A percentile compares a stretch with the other conserved stretches of the same genome.
phyloP scores from a whole-genome alignment of 371 early-diverging fungal species.

The Rhizopus sp. region DNA sequence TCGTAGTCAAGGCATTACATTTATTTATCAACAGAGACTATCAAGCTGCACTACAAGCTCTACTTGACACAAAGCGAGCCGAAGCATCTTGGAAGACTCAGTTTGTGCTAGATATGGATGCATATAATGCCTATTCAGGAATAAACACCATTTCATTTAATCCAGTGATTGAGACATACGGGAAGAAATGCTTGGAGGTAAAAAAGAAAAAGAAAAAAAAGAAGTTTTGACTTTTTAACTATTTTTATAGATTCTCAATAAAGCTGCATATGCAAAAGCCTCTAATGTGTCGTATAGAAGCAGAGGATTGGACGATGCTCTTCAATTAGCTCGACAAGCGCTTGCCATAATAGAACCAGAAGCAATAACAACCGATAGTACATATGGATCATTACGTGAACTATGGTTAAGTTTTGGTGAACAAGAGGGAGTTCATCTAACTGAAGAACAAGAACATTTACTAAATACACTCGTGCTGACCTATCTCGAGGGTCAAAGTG shows the following conservation, averaged over 20 bases:
- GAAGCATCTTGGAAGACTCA: conserved; percentile 40
- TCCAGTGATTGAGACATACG: conserved; percentile 18
- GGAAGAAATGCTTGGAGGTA: conserved; percentile 39
- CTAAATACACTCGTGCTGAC: conserved; percentile 42
- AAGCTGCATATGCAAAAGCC: conserved; percentile 33
- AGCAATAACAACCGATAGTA: conserved; percentile 19
- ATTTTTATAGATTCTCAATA: conserved; percentile 25
- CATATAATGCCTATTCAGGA: conserved; percentile 15
- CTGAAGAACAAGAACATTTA: conserved; percentile 29
- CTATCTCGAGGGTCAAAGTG: conserved; percentile 38
- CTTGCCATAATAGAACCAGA: conserved; percentile 41
- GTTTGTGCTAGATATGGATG: conserved; percentile 27
- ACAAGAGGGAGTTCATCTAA: conserved; percentile 16
- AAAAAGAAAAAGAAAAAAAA: background rate
- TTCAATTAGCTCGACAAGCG: conserved; percentile 36
- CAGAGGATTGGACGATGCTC: conserved; percentile 43
- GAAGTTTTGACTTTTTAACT: background rate
- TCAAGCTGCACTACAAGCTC: conserved; percentile 16
- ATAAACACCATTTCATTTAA: conserved; percentile 28
- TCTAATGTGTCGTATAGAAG: conserved; percentile 33
- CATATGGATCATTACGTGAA: conserved; percentile 30
- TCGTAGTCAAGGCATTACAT: conserved; percentile 18
- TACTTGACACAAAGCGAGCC: conserved; percentile 29
- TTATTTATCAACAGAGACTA: conserved; percentile 23
- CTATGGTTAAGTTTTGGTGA: conserved; percentile 46